A percentile compares a stretch with the other conserved stretches of the same genome.
Evolutionary conservation across 305 asterid species (phyloP).

Genomic region (Petunia hybrid): DNA sequence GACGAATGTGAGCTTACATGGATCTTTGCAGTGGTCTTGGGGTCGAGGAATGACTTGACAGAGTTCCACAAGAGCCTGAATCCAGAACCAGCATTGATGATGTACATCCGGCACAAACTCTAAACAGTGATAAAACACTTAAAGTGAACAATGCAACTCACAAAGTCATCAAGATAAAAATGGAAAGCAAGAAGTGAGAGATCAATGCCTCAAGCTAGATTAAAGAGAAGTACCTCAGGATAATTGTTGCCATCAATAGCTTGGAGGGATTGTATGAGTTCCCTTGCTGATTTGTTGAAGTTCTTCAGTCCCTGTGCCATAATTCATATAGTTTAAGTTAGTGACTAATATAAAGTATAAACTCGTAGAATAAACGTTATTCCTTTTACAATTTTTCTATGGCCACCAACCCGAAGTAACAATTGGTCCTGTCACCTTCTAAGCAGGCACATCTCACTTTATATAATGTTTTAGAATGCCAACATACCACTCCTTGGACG

Average conservation of each 20-base stretch:
- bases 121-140: constrained; percentile 32
- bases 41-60: constrained; percentile 95
- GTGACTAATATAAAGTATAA: not conserved
- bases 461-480: not conserved
- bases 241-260: constrained; percentile 88
- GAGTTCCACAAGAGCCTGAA: constrained; percentile 98
- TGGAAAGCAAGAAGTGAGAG: not conserved
- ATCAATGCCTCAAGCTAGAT: not conserved
- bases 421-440: not conserved
- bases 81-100: constrained; percentile 97
- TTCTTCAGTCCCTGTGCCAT: constrained; percentile 76
- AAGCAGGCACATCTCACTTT: not conserved
- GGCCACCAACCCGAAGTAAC: not conserved
- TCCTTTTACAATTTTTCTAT: not conserved
- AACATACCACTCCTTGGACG: constrained; percentile 97
- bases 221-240: constrained; percentile 63
- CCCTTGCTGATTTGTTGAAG: constrained; percentile 90
- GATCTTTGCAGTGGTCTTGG: constrained; percentile 93
- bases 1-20: constrained; percentile 51
- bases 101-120: constrained; percentile 94
- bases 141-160: not conserved
- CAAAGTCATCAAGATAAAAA: not conserved
- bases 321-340: not conserved
- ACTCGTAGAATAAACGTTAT: not conserved
- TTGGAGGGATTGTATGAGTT: constrained; percentile 85